A percentile compares a stretch with the other conserved stretches of the same genome.
These are phyloP conservation scores for Exophiala sideris DNA, from an alignment of 2,329 filamentous ascomycete genomes.

Conservation along the genomic window DNA sequence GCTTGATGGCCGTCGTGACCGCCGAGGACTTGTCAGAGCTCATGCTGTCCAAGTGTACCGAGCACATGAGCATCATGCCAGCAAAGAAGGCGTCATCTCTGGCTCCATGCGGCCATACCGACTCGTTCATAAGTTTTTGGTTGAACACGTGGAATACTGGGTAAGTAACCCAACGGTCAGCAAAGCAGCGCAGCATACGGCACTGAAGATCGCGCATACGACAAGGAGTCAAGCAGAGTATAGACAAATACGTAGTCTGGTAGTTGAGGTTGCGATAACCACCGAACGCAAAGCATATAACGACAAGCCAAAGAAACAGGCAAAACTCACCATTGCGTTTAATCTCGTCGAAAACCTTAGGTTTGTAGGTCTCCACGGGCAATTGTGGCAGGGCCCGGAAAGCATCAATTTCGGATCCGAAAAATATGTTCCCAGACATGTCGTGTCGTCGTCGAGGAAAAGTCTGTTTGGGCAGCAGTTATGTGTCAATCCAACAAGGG, in stretches of 20 bases:
- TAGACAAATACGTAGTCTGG: not conserved
- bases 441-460: constrained; percentile 3
- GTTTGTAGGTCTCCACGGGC: constrained; percentile 8
- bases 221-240: not conserved
- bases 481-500: not conserved
- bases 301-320: not conserved
- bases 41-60: constrained; percentile 16
- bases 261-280: not conserved
- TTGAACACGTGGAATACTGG: constrained; percentile 11
- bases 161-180: too few relatives aligned
- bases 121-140: constrained; percentile 12
- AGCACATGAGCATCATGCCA: constrained; percentile 16
- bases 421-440: constrained; percentile 10
- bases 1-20: constrained; percentile 11
- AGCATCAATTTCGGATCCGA: constrained; percentile 13
- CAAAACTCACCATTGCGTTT: constrained; percentile 11
- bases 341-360: constrained; percentile 12
- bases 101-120: constrained; percentile 9
- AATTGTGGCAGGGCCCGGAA: constrained; percentile 12
- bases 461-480: not conserved
- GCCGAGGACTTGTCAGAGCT: not conserved
- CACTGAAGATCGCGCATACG: not conserved
- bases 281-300: not conserved
- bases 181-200: not conserved
- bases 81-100: constrained; percentile 15